These are phyloP conservation scores for Tuber calosporum DNA, from an alignment of 495 filamentous ascomycete species.

Conservation along the genomic window DNA sequence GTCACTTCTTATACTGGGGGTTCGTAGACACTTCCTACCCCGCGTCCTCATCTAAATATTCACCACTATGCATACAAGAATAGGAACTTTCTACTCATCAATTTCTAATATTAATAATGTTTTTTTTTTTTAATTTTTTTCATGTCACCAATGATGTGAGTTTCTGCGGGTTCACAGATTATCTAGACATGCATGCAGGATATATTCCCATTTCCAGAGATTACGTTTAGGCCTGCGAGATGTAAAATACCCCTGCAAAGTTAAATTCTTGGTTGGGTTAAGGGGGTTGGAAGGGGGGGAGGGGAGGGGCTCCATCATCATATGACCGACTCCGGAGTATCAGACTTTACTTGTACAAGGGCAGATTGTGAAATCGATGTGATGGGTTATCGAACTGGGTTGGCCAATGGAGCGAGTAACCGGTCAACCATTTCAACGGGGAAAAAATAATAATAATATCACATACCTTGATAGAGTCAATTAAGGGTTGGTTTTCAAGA, in stretches of 20 bases:
- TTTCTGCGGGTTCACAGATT: background rate
- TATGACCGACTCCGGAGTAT: background rate
- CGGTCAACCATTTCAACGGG: background rate
- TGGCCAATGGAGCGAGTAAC: background rate
- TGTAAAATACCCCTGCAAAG: background rate
- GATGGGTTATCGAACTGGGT: no score
- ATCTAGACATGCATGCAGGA: background rate
- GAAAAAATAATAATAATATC: no score
- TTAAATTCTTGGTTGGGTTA: background rate
- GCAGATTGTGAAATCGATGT: background rate
- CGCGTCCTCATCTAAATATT: background rate
- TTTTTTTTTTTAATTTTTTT: no score
- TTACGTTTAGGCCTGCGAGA: background rate
- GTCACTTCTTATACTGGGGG: background rate
- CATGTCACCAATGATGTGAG: background rate
- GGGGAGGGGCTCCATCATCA: background rate
- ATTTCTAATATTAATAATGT: background rate
- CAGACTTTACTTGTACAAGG: background rate
- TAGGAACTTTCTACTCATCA: background rate
- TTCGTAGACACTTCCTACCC: background rate
- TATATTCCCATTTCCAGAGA: background rate
- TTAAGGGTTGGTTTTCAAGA: background rate
- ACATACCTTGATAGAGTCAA: background rate
- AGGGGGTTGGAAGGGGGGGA: no score
- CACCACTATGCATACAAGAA: background rate